A percentile compares a stretch with the other conserved stretches of the same genome.
These are phyloP conservation scores for Linnemannia hyalina DNA, from an alignment of 192 early-diverging fungal species.

Conservation along the genomic window DNA sequence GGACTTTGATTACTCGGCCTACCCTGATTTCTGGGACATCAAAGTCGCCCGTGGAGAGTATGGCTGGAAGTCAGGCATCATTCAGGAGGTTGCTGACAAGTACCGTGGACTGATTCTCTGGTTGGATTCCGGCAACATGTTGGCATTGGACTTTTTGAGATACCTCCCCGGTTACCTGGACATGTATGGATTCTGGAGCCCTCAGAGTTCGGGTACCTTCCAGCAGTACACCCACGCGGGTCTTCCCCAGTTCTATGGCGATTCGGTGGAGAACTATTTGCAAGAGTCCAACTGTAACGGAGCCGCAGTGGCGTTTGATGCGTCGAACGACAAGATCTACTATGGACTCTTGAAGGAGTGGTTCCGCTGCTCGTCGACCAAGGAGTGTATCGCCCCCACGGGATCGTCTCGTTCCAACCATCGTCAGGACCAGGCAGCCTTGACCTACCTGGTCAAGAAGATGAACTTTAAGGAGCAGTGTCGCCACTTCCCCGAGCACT, in stretches of 20 bases:
- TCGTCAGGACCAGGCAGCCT: constrained; percentile 67
- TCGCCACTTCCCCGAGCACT: constrained; percentile 57
- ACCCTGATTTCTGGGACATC: constrained; percentile 68
- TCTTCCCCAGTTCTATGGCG: constrained; percentile 59
- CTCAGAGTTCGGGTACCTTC: constrained; percentile 53
- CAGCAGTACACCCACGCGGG: constrained; percentile 63
- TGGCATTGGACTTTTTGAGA: constrained; percentile 61
- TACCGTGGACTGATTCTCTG: constrained; percentile 61
- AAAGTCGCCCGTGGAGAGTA: constrained; percentile 63
- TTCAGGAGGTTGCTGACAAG: constrained; percentile 60
- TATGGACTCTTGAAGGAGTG: constrained; percentile 59
- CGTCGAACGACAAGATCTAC: constrained; percentile 51
- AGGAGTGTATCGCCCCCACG: constrained; percentile 65
- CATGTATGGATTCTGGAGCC: constrained; percentile 66
- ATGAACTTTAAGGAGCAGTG: constrained; percentile 52
- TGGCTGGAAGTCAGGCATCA: constrained; percentile 69
- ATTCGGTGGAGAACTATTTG: constrained; percentile 43
- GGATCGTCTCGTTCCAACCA: constrained; percentile 67
- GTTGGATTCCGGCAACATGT: constrained; percentile 65
- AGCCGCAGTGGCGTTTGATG: constrained; percentile 65
- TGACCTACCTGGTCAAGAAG: constrained; percentile 62
- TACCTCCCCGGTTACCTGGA: constrained; percentile 55
- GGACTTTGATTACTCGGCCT: constrained; percentile 58
- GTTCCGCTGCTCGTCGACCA: constrained; percentile 58
- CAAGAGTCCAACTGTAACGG: constrained; percentile 64